Percentiles rank a stretch among this genome's conserved stretches.
Conservation (phyloP, 2,329 filamentous ascomycete genomes). For the Dactylellina drechsleri region DNA sequence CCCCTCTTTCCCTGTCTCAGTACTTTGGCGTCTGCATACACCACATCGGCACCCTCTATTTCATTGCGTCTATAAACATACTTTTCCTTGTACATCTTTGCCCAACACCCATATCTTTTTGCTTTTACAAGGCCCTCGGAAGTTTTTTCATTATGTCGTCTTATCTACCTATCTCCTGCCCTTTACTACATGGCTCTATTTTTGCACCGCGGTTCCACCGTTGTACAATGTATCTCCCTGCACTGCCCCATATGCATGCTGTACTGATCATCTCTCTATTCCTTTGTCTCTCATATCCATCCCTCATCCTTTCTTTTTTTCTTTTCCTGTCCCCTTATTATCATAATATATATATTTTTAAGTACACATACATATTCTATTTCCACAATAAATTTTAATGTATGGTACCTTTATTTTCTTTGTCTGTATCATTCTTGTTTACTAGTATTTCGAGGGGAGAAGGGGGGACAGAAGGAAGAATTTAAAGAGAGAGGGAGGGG, state of each 20-base stretch:
- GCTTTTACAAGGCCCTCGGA: slow-evolving; percentile 12
- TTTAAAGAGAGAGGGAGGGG: slow-evolving; percentile 12
- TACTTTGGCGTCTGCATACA: slow-evolving; percentile 55
- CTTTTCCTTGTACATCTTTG: slow-evolving; percentile 55
- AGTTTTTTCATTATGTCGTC: slow-evolving; percentile 4
- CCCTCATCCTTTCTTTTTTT: background rate
- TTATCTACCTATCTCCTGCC: slow-evolving; percentile 6
- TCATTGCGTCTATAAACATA: slow-evolving; percentile 49
- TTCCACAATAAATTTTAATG: slow-evolving; percentile 50
- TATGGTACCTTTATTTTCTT: slow-evolving; percentile 42
- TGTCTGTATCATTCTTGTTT: too few species aligned
- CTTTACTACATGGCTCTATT: slow-evolving; percentile 17
- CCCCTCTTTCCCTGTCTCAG: slow-evolving; percentile 42
- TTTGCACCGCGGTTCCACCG: slow-evolving; percentile 21
- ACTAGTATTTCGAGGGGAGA: background rate
- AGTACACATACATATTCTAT: slow-evolving; percentile 6
- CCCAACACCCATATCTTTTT: slow-evolving; percentile 14
- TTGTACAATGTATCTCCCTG: slow-evolving; percentile 49
- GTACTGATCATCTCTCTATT: background rate
- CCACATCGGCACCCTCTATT: slow-evolving; percentile 46
- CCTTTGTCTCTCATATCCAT: background rate
- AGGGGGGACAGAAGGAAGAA: background rate
- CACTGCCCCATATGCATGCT: slow-evolving; percentile 2
- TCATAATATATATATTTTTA: background rate
- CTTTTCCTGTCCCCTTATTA: background rate